Evolutionary conservation across 139 green algal genomes (phyloP).

Genomic region (Tetraselmis striata): DNA sequence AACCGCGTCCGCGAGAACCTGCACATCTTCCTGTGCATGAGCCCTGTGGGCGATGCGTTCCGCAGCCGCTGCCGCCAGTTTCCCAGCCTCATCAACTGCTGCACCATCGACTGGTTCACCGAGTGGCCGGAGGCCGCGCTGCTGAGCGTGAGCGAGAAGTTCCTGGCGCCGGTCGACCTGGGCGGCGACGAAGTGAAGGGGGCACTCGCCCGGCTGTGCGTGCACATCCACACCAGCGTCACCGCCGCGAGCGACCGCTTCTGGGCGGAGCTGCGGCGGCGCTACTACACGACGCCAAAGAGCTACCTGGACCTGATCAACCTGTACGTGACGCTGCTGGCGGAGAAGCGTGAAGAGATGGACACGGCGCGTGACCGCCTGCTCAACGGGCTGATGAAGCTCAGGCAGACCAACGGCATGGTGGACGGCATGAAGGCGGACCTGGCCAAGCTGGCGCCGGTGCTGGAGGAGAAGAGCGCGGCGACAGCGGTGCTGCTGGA

Average conservation of each 20-base stretch:
- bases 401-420: constrained; percentile 68
- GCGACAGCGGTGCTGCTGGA: constrained; percentile 64
- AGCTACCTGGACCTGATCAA: constrained; percentile 83
- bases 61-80: constrained; percentile 63
- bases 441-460: constrained; percentile 60
- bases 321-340: constrained; percentile 50
- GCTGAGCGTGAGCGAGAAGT: constrained; percentile 45
- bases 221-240: constrained; percentile 65
- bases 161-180: constrained; percentile 60
- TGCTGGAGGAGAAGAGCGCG: constrained; percentile 62
- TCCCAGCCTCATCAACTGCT: constrained; percentile 77
- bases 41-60: constrained; percentile 73
- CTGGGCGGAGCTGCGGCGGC: constrained; percentile 49
- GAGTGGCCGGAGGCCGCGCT: constrained; percentile 49
- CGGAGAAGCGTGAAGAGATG: constrained; percentile 40
- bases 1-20: constrained; percentile 67
- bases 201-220: constrained; percentile 50
- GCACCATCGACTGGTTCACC: constrained; percentile 79
- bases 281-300: constrained; percentile 79
- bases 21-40: constrained; percentile 76
- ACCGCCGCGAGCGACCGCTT: constrained; percentile 43
- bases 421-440: constrained; percentile 74
- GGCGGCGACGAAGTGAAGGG: constrained; percentile 33
- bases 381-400: constrained; percentile 73
- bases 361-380: constrained; percentile 50